Conservation (phyloP, 1,284 basidiomycete genomes). For the Ustilago bromivora region DNA sequence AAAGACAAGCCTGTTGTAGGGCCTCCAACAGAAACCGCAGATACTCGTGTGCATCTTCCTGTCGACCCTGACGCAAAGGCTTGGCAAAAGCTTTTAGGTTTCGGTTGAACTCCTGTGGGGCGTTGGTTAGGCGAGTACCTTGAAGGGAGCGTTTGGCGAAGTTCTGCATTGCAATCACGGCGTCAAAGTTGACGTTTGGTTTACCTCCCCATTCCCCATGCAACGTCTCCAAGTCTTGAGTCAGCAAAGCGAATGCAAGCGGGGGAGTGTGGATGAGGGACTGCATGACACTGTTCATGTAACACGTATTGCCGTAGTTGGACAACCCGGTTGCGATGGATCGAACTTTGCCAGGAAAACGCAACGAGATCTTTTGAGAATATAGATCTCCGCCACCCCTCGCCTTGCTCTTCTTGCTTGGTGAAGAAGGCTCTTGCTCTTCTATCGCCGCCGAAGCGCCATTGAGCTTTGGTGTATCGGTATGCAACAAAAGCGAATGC, state of each 20-base stretch:
- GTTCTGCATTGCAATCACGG: conserved; percentile 69
- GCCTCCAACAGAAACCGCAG: conserved; percentile 93
- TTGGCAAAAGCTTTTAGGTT: conserved; percentile 81
- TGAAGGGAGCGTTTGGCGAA: conserved; percentile 75
- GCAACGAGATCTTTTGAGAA: conserved; percentile 50
- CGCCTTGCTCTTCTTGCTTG: conserved; percentile 31
- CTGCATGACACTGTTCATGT: conserved; percentile 94
- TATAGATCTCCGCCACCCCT: conserved; percentile 29
- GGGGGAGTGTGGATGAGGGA: conserved; percentile 94
- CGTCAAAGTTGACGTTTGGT: conserved; percentile 57
- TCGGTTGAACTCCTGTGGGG: conserved; percentile 57
- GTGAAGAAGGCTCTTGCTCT: conserved; percentile 1
- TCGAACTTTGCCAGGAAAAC: conserved; percentile 50
- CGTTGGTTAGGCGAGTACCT: conserved; percentile 32
- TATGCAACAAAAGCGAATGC: conserved; percentile 37
- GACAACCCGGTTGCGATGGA: conserved; percentile 75
- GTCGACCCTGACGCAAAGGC: conserved; percentile 87
- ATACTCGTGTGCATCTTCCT: conserved; percentile 99
- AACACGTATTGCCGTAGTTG: conserved; percentile 97
- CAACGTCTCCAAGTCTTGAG: conserved; percentile 73
- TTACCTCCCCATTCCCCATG: conserved; percentile 61
- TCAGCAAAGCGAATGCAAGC: conserved; percentile 78
- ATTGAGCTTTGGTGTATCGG: conserved; percentile 39
- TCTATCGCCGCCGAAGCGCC: conserved; percentile 4
- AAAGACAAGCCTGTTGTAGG: conserved; percentile 85